phyloP scores from a whole-genome alignment of 2,329 filamentous ascomycete species.

The Sporothrix sp. region DNA sequence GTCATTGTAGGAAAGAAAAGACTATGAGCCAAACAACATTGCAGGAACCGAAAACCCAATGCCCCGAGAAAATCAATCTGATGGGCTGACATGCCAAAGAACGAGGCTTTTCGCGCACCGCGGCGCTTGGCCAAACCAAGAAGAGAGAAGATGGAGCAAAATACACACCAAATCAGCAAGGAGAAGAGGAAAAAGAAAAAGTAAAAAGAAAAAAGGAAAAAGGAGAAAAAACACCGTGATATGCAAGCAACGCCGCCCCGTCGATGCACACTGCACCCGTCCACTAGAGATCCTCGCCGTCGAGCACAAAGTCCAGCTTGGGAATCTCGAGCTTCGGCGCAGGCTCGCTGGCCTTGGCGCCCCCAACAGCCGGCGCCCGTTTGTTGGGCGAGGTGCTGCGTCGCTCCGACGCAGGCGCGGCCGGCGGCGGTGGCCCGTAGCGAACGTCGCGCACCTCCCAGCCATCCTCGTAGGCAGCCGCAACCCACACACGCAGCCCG shows the following conservation, averaged over 20 bases:
- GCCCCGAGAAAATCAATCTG: too few species aligned
- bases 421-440: conserved; percentile 43
- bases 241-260: not conserved
- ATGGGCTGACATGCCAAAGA: too few species aligned
- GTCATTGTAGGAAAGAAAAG: conserved; percentile 3
- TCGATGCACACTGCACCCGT: too few species aligned
- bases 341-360: conserved; percentile 37
- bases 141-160: too few species aligned
- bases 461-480: conserved; percentile 73
- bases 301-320: conserved; percentile 44
- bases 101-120: too few species aligned
- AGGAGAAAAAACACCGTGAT: not conserved
- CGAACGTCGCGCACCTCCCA: conserved; percentile 79
- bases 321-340: conserved; percentile 54
- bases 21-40: not conserved
- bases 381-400: conserved; percentile 23
- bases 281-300: too few species aligned
- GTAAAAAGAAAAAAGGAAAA: not conserved
- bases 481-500: conserved; percentile 80
- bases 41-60: not conserved
- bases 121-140: too few species aligned
- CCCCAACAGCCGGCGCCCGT: conserved; percentile 14
- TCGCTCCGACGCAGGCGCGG: not conserved
- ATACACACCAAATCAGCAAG: too few species aligned
- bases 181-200: not conserved